These are phyloP conservation scores for Syncephalis fuscata DNA, from an alignment of 371 early-diverging fungal genomes.

Conservation along the genomic window DNA sequence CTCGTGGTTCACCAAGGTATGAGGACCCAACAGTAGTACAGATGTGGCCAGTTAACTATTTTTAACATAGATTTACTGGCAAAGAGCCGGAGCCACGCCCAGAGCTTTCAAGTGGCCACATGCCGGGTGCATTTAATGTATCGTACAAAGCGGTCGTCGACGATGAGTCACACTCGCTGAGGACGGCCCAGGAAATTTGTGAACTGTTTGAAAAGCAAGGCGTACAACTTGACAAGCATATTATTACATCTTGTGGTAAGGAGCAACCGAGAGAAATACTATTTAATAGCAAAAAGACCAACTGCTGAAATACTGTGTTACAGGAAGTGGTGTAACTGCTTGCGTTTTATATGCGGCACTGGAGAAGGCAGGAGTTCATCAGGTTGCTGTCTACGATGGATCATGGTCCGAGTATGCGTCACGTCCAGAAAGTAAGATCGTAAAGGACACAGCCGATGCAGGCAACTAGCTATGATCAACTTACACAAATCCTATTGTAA, in stretches of 20 bases:
- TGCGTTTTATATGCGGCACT: constrained; percentile 53
- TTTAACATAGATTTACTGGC: constrained; percentile 44
- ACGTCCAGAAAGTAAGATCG: constrained; percentile 33
- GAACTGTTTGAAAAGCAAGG: constrained; percentile 25
- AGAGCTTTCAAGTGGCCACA: constrained; percentile 71
- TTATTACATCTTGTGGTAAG: constrained; percentile 47
- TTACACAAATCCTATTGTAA: too few species aligned
- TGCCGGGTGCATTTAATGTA: constrained; percentile 61
- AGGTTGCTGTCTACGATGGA: constrained; percentile 63
- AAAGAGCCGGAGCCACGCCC: constrained; percentile 68
- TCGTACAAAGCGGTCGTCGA: constrained; percentile 41
- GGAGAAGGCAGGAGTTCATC: constrained; percentile 35
- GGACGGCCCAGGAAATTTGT: constrained; percentile 23
- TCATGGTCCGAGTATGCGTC: constrained; percentile 75
- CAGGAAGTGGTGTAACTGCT: constrained; percentile 66
- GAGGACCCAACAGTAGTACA: constrained; percentile 1
- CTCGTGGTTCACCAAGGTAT: constrained; percentile 30
- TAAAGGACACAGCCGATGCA: too few species aligned
- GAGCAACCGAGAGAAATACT: neutral
- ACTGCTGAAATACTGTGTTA: too few species aligned
- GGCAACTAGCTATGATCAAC: too few species aligned
- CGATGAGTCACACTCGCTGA: constrained; percentile 16
- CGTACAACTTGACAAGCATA: constrained; percentile 32
- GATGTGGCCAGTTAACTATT: constrained; percentile 4
- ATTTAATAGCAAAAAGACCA: constrained; percentile 5